Evolutionary conservation across 2,329 filamentous ascomycete genomes (phyloP).

Genomic region (Paecilomyces formosus): DNA sequence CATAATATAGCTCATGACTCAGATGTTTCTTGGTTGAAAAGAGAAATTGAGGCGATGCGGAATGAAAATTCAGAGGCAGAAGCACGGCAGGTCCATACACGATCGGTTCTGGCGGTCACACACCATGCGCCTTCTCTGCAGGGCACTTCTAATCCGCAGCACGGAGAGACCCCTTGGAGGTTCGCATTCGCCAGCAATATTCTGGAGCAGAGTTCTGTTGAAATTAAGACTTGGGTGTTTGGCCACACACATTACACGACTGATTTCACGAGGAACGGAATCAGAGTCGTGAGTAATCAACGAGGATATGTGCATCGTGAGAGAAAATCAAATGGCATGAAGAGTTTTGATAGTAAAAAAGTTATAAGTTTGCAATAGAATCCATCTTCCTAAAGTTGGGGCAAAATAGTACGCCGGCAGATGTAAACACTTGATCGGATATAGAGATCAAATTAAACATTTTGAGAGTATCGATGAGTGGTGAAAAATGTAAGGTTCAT

Average conservation of each 20-base stretch:
- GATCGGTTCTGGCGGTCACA: slow-evolving; percentile 37
- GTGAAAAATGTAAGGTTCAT: background rate
- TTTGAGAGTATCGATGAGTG: background rate
- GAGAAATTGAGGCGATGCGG: slow-evolving; percentile 17
- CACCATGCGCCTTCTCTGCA: slow-evolving; percentile 47
- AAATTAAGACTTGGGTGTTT: slow-evolving; percentile 32
- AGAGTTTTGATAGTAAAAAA: background rate
- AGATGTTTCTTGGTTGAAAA: slow-evolving; percentile 45
- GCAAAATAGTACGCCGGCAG: background rate
- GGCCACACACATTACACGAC: slow-evolving; percentile 35
- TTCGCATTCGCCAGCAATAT: slow-evolving; percentile 48
- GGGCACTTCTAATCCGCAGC: slow-evolving; percentile 41
- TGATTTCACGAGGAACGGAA: slow-evolving; percentile 23
- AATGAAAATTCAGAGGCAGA: background rate
- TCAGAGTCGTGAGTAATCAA: slow-evolving; percentile 34
- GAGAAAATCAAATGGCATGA: background rate
- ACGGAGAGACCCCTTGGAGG: slow-evolving; percentile 39
- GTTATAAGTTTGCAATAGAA: background rate
- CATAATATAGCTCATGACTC: slow-evolving; percentile 42
- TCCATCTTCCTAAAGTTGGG: background rate
- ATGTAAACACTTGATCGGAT: background rate
- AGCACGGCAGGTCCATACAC: background rate
- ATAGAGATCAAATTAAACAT: too few relatives aligned
- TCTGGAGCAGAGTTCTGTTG: slow-evolving; percentile 11
- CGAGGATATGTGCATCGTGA: slow-evolving; percentile 23